Base-by-base conservation (phyloP, 2,329 filamentous ascomycete genomes). In the Dryadomyces quercus-mongolicae region DNA sequence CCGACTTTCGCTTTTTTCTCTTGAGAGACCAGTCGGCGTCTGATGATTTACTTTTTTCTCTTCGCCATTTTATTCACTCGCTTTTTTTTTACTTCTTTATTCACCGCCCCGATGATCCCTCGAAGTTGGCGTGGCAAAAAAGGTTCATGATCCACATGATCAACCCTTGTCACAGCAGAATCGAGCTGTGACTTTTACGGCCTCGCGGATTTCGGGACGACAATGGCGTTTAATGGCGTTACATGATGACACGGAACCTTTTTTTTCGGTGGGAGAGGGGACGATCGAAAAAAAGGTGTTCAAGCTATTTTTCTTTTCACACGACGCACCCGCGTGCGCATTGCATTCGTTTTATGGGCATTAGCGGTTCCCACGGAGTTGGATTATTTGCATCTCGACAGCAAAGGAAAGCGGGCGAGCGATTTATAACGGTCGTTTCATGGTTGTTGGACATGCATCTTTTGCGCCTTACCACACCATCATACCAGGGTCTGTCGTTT, bases 321-420 rank as follows among this genome's bases (percentile, higher is more conserved):
- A 16, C n/a, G 3, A 16, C 52, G 50, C 52, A 51, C 54, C 38
- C 54, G 53, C 50, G 47, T 54, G 47, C 49, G 51, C 46, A 54
- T 58, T 58, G 55, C 57, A 58, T 58, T 58, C 57, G 57, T 52
- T 58, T 48, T 45, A 50, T 45, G 50, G 54, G 54, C 51, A 47
- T 54, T 52, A 52, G 52, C 53, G 53, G 47, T 46, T 45, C 31
- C 38, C 46, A 22, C 15, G 54, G 54, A 55, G 54, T 55, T 55
- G 36, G 44, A 51, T 52, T 48, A 5, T 44, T 44, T 44, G 49
- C 54, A 55, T 55, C 54, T 49, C 50, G 40, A 52, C 22, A 52
- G 46, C 54, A 44, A 20, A 42, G 49, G 49, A 31, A 51, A 54
- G 53, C 53, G 45, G 46, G 46, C 49, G 54, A 34, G 44, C 22